phyloP scores from a whole-genome alignment of 306 rosid genomes.

The Vachellia collinsii region DNA sequence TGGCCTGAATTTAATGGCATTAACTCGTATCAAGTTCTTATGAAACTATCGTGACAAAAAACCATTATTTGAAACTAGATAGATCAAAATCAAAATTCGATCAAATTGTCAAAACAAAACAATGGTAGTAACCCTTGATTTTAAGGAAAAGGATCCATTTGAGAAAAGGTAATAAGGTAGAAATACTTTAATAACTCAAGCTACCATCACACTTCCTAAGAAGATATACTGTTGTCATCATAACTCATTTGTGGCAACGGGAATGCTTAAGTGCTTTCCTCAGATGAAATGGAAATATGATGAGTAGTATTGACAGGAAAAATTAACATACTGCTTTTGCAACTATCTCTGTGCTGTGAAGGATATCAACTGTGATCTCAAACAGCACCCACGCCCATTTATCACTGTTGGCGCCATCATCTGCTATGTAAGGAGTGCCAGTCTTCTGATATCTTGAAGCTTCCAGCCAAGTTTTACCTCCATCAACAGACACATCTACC shows the following conservation, averaged over 20 bases:
- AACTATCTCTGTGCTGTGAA: slow-evolving; percentile 62
- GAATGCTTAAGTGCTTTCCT: not conserved
- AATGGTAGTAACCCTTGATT: not conserved
- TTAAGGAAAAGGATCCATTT: not conserved
- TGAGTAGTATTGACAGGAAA: not conserved
- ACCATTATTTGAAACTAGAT: too few species aligned
- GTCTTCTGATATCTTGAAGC: slow-evolving; percentile 71
- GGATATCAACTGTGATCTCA: slow-evolving; percentile 63
- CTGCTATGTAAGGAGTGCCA: slow-evolving; percentile 62
- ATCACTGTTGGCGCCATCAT: slow-evolving; percentile 57
- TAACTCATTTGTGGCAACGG: not conserved
- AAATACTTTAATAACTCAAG: not conserved
- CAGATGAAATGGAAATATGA: slow-evolving; percentile 18
- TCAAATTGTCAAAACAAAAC: too few species aligned
- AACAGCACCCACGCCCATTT: slow-evolving; percentile 99
- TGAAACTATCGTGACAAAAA: too few species aligned
- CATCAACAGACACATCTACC: slow-evolving; percentile 85
- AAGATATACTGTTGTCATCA: slow-evolving; percentile 16
- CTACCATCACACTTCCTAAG: slow-evolving; percentile 1
- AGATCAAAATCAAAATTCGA: too few species aligned
- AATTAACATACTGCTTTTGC: slow-evolving; percentile 83
- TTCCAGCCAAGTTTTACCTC: slow-evolving; percentile 87
- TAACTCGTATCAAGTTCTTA: too few species aligned
- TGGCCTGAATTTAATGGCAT: too few species aligned
- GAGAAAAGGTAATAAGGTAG: not conserved